Evolutionary conservation across 495 filamentous ascomycete genomes (phyloP).

Genomic region (Lasiosphaeria hispida): DNA sequence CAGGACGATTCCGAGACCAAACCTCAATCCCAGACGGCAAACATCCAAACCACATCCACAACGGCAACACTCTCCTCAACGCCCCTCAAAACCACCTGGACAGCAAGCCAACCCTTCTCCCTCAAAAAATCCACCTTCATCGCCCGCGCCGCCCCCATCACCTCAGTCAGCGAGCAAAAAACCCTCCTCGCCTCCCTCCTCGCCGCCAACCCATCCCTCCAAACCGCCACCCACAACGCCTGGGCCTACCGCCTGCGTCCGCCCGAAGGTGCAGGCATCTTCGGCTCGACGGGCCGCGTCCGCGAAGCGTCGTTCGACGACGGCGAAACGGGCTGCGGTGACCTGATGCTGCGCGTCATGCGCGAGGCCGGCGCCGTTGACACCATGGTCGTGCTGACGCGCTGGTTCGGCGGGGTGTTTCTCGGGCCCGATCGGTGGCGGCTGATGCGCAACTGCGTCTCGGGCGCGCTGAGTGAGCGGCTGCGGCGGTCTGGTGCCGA

Average conservation of each 20-base stretch:
- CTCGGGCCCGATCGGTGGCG: constrained; percentile 78
- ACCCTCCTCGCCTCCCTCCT: constrained; percentile 41
- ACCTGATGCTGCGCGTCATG: constrained; percentile 74
- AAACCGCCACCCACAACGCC: constrained; percentile 51
- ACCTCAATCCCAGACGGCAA: constrained; percentile 6
- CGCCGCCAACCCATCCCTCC: constrained; percentile 37
- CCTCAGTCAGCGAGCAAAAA: constrained; percentile 34
- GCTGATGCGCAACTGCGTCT: constrained; percentile 51
- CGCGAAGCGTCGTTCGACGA: constrained; percentile 90
- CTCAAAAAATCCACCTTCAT: constrained; percentile 52
- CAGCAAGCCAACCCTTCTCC: constrained; percentile 41
- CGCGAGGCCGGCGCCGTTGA: constrained; percentile 76
- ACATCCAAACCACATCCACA: neutral
- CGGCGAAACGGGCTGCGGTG: constrained; percentile 84
- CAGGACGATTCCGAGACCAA: constrained; percentile 23
- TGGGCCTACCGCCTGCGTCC: constrained; percentile 47
- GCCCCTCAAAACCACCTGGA: constrained; percentile 26
- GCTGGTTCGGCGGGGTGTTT: constrained; percentile 90
- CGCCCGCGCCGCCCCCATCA: constrained; percentile 45
- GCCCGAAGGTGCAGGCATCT: neutral
- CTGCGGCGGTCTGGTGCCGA: constrained; percentile 41
- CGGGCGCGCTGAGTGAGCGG: constrained; percentile 45
- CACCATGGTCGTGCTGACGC: constrained; percentile 81
- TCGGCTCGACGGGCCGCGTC: constrained; percentile 33
- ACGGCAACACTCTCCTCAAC: neutral